Evolutionary conservation across 495 filamentous ascomycete species (phyloP).

Genomic region (Penicillium waksmanii): DNA sequence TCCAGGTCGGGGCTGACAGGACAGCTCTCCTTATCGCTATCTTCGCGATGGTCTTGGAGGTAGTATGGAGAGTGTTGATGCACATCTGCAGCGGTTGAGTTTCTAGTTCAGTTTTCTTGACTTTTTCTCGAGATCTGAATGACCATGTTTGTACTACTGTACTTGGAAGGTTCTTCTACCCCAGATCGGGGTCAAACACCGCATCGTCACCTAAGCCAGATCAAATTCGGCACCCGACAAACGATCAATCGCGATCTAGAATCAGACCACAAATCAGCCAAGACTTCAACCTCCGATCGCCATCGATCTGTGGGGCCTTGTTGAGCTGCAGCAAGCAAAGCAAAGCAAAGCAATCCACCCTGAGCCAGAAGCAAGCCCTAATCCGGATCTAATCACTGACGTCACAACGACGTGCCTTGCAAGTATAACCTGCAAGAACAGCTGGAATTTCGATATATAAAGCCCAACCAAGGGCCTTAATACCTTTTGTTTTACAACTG

Average conservation of each 20-base stretch:
- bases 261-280: constrained; percentile 4
- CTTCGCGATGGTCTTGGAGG: constrained; percentile 6
- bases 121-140: neutral
- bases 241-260: neutral
- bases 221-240: neutral
- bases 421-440: constrained; percentile 1
- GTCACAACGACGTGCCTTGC: constrained; percentile 32
- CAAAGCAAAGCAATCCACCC: no score
- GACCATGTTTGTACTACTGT: neutral
- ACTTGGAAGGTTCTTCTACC: no score
- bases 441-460: neutral
- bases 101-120: neutral
- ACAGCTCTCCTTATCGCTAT: constrained; percentile 10
- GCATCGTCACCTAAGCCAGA: neutral
- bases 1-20: neutral
- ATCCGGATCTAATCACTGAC: constrained; percentile 34
- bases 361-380: neutral
- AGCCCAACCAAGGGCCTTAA: neutral
- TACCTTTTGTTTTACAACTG: neutral
- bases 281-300: neutral
- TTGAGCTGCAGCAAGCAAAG: neutral
- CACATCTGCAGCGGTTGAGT: neutral
- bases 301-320: neutral
- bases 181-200: neutral
- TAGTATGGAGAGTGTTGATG: neutral